These are phyloP conservation scores for Pseudocercospora crystallina DNA, from an alignment of 2,329 filamentous ascomycete genomes.

Conservation along the genomic window DNA sequence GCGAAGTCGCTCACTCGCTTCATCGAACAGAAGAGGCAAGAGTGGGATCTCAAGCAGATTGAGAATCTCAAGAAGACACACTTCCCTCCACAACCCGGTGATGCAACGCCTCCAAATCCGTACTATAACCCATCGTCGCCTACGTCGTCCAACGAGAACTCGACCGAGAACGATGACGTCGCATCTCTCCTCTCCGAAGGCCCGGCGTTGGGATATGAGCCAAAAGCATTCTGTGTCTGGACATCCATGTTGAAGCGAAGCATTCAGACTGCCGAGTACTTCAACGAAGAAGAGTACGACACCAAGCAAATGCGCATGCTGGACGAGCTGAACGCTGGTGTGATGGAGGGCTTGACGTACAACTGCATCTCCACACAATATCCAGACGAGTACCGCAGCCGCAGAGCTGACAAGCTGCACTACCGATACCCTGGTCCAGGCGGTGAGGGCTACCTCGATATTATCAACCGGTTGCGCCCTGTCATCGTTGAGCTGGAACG, in stretches of 20 bases:
- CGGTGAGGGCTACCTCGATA: constrained; percentile 93
- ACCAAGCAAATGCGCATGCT: constrained; percentile 73
- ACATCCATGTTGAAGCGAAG: constrained; percentile 94
- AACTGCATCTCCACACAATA: constrained; percentile 78
- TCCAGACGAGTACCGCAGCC: constrained; percentile 77
- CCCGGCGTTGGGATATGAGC: constrained; percentile 46
- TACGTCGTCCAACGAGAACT: constrained; percentile 7
- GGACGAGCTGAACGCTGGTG: constrained; percentile 90
- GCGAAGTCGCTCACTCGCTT: constrained; percentile 78
- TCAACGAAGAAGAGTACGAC: constrained; percentile 94
- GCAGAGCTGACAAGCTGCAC: constrained; percentile 82
- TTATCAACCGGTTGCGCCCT: constrained; percentile 90
- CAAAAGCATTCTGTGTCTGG: constrained; percentile 95
- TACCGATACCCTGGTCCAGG: constrained; percentile 97
- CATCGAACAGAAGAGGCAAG: constrained; percentile 73
- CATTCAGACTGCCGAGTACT: constrained; percentile 82
- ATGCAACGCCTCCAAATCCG: constrained; percentile 92
- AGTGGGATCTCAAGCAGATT: constrained; percentile 81
- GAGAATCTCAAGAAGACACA: constrained; percentile 73
- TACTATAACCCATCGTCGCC: constrained; percentile 60
- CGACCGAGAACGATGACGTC: constrained; percentile 12
- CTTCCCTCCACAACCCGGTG: constrained; percentile 87
- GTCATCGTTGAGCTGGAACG: constrained; percentile 97
- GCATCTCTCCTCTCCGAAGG: constrained; percentile 17
- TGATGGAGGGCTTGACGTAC: constrained; percentile 94